phyloP scores from a whole-genome alignment of 73 alveolate species.

The Durusdinium trenchii region DNA sequence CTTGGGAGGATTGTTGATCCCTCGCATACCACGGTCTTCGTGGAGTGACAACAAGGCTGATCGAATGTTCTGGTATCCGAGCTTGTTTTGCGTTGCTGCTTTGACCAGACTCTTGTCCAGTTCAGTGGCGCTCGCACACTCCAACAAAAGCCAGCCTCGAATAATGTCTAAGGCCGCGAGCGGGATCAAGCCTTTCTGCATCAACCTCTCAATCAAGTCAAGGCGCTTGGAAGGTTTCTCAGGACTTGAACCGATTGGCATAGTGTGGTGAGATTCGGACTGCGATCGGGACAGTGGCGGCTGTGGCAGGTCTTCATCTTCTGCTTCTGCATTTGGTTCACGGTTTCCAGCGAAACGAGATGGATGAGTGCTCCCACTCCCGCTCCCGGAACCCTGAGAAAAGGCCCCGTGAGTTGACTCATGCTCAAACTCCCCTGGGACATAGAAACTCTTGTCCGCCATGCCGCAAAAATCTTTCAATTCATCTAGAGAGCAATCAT shows the following conservation, averaged over 20 bases:
- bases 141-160: constrained; percentile 61
- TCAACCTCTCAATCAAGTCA: constrained; percentile 59
- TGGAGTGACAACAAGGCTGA: background rate
- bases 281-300: background rate
- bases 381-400: background rate
- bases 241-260: background rate
- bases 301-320: background rate
- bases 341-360: background rate
- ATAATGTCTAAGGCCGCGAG: constrained; percentile 61
- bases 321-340: background rate
- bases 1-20: background rate
- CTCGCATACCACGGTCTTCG: constrained; percentile 49
- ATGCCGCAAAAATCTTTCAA: constrained; percentile 49
- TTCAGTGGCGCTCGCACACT: constrained; percentile 8
- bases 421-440: background rate
- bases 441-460: background rate
- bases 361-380: background rate
- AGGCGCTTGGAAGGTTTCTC: background rate
- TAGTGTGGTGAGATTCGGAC: background rate
- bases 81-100: constrained; percentile 46
- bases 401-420: background rate
- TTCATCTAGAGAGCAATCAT: background rate
- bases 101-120: constrained; percentile 62
- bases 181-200: constrained; percentile 54
- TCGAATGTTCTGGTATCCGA: constrained; percentile 60